Base-by-base conservation (phyloP, 2,329 filamentous ascomycete genomes). In the Ophiostoma himal-ulmi region DNA sequence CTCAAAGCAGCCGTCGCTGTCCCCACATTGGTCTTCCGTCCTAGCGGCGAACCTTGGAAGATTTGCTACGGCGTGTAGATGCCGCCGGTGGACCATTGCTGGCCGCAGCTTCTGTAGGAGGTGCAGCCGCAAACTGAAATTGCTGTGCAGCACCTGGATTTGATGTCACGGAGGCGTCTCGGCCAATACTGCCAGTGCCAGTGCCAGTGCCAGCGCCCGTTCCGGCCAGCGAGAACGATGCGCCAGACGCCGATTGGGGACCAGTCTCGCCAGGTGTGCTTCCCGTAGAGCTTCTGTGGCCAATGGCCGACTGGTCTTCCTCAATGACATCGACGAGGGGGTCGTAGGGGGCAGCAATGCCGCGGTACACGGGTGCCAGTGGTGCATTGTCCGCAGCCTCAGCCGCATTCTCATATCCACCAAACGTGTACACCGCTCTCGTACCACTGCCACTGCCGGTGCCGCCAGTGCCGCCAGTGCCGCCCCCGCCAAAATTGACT, bases 281-380 rank as follows among this genome's bases (percentile, higher is more conserved):
- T 20, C 60, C 60, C 30, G 20, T 34, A 17, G 60, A 64, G 60
- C 60, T 37, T 64, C 60, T 30, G 14, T 64, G 64, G 22, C 48
- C 54, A 11, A 7, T 10, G 14, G 13, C 20, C 17, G 1, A 11
- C 44, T 14, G 44, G 57, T 30, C 37, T 36, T 34, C 37, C 77
- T 22, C 65, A 3, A 44, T 22, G 17, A 86, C 73, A 72, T 89
- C 87, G 73, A 80, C 82, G 5, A 82, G 79, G 0, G 86, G 87
- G 8, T 80, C 80, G 75, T 86, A 88, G 2, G 87, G 86, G 13
- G 85, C 83, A 0, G 85, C 83, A n/a, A 88, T 78, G 6, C 86
- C 86, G 1, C 80, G 74, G 71, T 85, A 81, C 70, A 77, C 78
- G 80, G 72, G 69, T 10, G 81, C 76, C 10, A 74, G 72, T 3